Conservation (phyloP, 2,329 filamentous ascomycete genomes). For the Elsinoe ampelina region DNA sequence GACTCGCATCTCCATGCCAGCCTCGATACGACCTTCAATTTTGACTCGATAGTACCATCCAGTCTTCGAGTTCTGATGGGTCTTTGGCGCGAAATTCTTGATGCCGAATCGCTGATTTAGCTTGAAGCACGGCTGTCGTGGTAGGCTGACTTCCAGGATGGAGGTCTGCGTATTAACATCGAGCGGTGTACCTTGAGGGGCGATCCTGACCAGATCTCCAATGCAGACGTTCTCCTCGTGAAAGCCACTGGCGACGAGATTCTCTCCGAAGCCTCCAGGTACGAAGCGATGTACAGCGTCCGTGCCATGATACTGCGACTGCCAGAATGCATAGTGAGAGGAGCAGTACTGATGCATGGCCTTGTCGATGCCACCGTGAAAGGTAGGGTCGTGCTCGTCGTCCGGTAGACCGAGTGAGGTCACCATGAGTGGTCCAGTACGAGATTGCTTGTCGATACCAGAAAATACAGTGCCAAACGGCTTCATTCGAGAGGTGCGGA, state of each 20-base stretch:
- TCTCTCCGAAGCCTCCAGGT: slow-evolving; percentile 51
- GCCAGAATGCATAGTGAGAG: slow-evolving; percentile 48
- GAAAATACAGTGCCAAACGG: slow-evolving; percentile 5
- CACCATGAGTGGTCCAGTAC: slow-evolving; percentile 36
- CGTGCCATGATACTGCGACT: slow-evolving; percentile 40
- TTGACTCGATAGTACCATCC: slow-evolving; percentile 7
- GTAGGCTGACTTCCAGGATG: slow-evolving; percentile 48
- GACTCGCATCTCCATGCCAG: neutral
- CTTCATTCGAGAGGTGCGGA: neutral
- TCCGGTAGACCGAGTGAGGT: slow-evolving; percentile 41
- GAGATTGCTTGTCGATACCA: slow-evolving; percentile 30
- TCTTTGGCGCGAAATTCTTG: slow-evolving; percentile 6
- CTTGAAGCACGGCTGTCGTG: slow-evolving; percentile 56
- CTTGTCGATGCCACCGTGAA: slow-evolving; percentile 53
- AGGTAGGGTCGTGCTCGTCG: slow-evolving; percentile 52
- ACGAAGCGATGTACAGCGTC: slow-evolving; percentile 38
- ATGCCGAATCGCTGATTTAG: slow-evolving; percentile 50
- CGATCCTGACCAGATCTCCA: slow-evolving; percentile 46
- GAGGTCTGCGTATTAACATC: slow-evolving; percentile 28
- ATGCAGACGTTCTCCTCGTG: slow-evolving; percentile 57
- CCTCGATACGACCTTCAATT: neutral
- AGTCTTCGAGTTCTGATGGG: neutral
- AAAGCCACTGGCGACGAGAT: slow-evolving; percentile 47
- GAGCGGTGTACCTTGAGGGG: slow-evolving; percentile 15
- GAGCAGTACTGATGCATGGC: slow-evolving; percentile 51